Evolutionary conservation across 495 filamentous ascomycete species (phyloP), one percentile per base, ranked within the genome.

Genomic region (Talaromyces liani): DNA sequence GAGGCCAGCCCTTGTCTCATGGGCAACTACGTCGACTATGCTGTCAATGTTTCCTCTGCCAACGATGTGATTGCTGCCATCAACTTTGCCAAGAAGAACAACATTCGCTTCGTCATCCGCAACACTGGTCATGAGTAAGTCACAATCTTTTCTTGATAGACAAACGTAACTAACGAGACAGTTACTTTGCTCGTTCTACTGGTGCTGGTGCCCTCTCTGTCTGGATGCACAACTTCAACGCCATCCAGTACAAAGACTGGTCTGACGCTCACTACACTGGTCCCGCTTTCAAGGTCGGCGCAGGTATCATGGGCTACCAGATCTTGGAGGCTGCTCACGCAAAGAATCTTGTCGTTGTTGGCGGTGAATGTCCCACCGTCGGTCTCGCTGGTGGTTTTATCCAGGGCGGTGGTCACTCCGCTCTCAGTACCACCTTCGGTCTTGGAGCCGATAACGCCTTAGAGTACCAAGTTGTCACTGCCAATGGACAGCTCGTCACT

Each of bases 391-490:
- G 86, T 7, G 87, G 87, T 3, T 89, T 82, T 64, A 77, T 69
- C 14, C 82, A 84, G 65, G 86, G 85, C 4, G 87, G 85, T 20
- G 88, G 88, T 3, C 85, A 88, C 66, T 78, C 77, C 6, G 72
- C 82, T 0, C 76, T 90, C 8, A 67, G 66, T 24, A 77, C 76
- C 6, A 67, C 66, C 4, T 84, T 82, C 60, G 88, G 88, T 0
- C 72, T 91, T 2, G 87, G 69, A 7, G 85, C 86, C 0, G 88
- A 91, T 66, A 79, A 86, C 36, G 80, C 85, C 0, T 75, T 90
- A 4, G 78, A 86, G 65, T 84, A 83, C 75, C 82, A 88, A 62
- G 74, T 90, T 0, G 80, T 90, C 4, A 84, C 82, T 2, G 76
- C 75, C 0, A 61, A 58, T 0, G 87, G 88, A 0, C 67, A 69